Base-by-base conservation (phyloP, 2,329 filamentous ascomycete species). In the Colletotrichum neosansevieriae region DNA sequence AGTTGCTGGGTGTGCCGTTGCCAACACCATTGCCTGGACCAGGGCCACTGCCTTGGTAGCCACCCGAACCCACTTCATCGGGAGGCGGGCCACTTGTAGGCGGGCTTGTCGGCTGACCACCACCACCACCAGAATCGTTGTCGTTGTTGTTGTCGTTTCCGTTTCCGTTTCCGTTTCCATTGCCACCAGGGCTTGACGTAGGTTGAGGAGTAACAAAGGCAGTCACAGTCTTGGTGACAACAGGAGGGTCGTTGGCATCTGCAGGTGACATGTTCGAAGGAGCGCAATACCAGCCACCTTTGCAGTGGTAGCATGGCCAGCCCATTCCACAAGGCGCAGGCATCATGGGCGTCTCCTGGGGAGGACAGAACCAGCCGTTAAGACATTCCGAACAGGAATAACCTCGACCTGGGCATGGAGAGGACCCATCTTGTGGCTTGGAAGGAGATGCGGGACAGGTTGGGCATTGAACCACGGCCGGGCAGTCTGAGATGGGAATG, bases 231-330 rank as follows among this genome's bases (percentile, higher is more conserved):
- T 47, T 65, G 49, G 65, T 21, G 9, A 65, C 54, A 2, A 64
- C 47, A 1, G 68, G 11, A 19, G 57, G 40, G 1, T 44, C 47
- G 11, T 66, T 32, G 6, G 57, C 38, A 9, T 34, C 50, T 49
- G 66, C 58, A 1, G 56, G 36, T 17, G 32, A n/a, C 15, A 21
- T 59, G 1, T 17, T 32, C 6, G 58, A 50, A 15, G 72, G 58
- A 44, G 69, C 71, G 44, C 75, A 78, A 49, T 76, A 78, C 64
- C 71, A 77, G 12, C 76, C 76, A 3, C 72, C 72, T 36, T 67
- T 58, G 54, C 76, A 77, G 45, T 78, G 75, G 42, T 74, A 74
- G 24, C 76, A 78, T 21, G 75, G 75, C 76, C 76, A 78, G 6
- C 76, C 76, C 44, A 74, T 65, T 0, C 75, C 76, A 45, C 76